Conservation (phyloP, 139 green algal species). For the Pleodorina starrii region DNA sequence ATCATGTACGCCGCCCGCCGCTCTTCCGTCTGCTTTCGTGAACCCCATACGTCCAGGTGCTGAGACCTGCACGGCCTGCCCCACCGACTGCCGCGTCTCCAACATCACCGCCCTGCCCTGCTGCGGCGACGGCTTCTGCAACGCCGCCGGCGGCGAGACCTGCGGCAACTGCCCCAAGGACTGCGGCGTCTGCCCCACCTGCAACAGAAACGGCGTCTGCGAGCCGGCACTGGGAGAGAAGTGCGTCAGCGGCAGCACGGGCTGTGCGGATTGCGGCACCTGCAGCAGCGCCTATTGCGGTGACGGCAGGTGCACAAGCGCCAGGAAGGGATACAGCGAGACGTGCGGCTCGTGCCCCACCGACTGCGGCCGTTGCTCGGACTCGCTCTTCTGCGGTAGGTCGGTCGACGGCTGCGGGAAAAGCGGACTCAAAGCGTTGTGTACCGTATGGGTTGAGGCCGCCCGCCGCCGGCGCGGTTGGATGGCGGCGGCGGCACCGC, state of each 20-base stretch:
- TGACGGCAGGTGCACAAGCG: conserved; percentile 16
- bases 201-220: conserved; percentile 32
- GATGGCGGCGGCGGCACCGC: neutral
- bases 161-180: neutral
- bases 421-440: neutral
- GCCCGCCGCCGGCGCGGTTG: neutral
- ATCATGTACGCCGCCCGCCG: neutral
- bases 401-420: neutral
- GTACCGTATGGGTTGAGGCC: neutral
- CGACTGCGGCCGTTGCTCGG: neutral
- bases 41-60: neutral
- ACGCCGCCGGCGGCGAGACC: neutral
- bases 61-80: conserved; percentile 19
- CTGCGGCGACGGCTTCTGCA: conserved; percentile 31
- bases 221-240: neutral
- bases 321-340: conserved; percentile 13
- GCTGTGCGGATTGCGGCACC: conserved; percentile 17
- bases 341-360: neutral
- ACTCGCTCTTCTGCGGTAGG: conserved; percentile 14
- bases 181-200: neutral
- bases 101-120: neutral
- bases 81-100: neutral
- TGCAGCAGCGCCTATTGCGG: conserved; percentile 9
- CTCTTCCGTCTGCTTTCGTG: neutral
- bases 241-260: neutral